Conservation (phyloP, 1,284 basidiomycete species). For the Ganoderma meredithae region DNA sequence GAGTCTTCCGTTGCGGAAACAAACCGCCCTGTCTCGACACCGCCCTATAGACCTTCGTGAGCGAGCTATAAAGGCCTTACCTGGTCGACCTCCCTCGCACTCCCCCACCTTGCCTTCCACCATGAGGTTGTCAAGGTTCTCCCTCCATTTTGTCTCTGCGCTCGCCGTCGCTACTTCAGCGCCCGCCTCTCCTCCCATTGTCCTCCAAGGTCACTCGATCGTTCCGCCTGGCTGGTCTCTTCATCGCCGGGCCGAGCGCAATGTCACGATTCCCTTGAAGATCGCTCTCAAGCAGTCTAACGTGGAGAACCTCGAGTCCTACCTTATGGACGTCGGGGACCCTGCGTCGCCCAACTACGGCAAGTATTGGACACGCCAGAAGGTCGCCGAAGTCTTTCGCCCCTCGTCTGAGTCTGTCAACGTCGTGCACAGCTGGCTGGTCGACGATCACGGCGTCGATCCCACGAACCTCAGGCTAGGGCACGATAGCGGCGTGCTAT, state of each 20-base stretch:
- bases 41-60: background rate
- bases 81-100: background rate
- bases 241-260: constrained; percentile 26
- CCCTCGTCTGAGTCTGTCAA: constrained; percentile 50
- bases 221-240: constrained; percentile 34
- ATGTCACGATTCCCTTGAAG: constrained; percentile 46
- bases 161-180: background rate
- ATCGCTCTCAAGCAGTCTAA: constrained; percentile 55
- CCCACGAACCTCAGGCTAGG: constrained; percentile 30
- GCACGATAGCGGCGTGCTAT: constrained; percentile 48
- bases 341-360: constrained; percentile 51
- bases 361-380: constrained; percentile 48
- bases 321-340: constrained; percentile 52
- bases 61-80: background rate
- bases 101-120: background rate
- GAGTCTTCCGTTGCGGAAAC: background rate
- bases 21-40: background rate
- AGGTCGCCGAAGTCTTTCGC: constrained; percentile 50
- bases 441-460: constrained; percentile 42
- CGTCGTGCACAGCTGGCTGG: constrained; percentile 51
- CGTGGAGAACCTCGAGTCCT: constrained; percentile 47
- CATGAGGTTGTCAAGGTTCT: background rate
- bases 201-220: constrained; percentile 5
- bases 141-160: background rate
- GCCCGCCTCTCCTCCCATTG: background rate